phyloP scores from a whole-genome alignment of 176 grass and related monocot genomes.

The Eremochloa ophiuroides region DNA sequence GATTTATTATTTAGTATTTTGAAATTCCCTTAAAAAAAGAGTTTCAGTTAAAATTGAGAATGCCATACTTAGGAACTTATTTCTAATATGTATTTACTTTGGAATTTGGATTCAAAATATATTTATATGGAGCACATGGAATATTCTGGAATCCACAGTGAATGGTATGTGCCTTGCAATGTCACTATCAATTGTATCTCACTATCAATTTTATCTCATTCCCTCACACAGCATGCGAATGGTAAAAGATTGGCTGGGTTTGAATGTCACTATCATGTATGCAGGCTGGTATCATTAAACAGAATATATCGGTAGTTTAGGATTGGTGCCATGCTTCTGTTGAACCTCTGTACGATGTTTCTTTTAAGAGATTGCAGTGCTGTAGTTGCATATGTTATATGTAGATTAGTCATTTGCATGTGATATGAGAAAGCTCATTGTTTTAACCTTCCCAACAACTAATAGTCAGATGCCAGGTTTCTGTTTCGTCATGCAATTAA shows the following conservation, averaged over 20 bases:
- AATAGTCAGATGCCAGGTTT: neutral
- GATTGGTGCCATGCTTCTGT: neutral
- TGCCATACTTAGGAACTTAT: neutral
- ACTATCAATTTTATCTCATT: neutral
- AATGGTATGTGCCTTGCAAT: conserved; percentile 36
- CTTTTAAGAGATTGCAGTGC: neutral
- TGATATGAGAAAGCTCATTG: neutral
- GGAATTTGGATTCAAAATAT: neutral
- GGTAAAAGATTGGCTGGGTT: neutral
- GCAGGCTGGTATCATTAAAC: neutral
- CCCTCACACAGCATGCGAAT: neutral
- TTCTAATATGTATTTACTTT: neutral
- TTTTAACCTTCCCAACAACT: neutral
- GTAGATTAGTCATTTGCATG: neutral
- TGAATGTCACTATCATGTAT: neutral
- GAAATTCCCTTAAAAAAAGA: neutral
- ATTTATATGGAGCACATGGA: neutral
- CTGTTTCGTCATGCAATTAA: neutral
- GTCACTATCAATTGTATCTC: neutral
- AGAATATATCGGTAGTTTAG: neutral
- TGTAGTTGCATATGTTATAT: neutral
- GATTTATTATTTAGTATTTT: neutral
- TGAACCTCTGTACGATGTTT: neutral
- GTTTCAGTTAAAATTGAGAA: conserved; percentile 9
- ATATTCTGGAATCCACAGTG: neutral